These are phyloP conservation scores for Macaranga tanarius DNA, from an alignment of 441 rosid genomes.

Conservation along the genomic window DNA sequence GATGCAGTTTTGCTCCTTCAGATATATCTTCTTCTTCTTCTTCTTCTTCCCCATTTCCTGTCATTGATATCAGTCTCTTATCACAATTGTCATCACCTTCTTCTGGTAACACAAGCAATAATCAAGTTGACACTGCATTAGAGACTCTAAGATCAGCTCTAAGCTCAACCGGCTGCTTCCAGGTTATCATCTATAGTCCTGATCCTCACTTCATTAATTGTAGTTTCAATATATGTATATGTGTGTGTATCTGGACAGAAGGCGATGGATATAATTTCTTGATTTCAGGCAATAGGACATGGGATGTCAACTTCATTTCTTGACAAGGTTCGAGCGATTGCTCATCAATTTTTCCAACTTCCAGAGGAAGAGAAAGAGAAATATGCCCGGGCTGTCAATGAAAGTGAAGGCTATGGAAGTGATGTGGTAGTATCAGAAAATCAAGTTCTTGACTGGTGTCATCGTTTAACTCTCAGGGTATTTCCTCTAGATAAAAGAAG, in stretches of 20 bases:
- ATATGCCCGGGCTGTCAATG: conserved; percentile 38
- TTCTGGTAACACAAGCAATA: background rate
- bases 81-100: background rate
- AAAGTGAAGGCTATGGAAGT: conserved; percentile 58
- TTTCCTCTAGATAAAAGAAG: conserved; percentile 41
- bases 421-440: conserved; percentile 38
- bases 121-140: background rate
- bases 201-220: too few relatives aligned
- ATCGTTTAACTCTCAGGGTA: conserved; percentile 2
- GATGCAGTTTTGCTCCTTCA: conserved; percentile 14
- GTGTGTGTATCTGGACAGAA: too few relatives aligned
- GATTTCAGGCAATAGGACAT: conserved; percentile 53
- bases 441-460: conserved; percentile 12
- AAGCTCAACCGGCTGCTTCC: conserved; percentile 9
- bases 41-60: conserved; percentile 1
- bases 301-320: conserved; percentile 47
- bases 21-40: conserved; percentile 17
- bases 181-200: background rate
- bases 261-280: too few relatives aligned
- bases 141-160: conserved; percentile 10
- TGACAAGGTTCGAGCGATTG: conserved; percentile 26
- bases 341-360: conserved; percentile 47
- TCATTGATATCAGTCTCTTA: conserved; percentile 8
- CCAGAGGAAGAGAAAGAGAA: conserved; percentile 49
- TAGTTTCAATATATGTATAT: too few relatives aligned